Conservation (phyloP, 441 rosid genomes). For the Metrosideros polymorpha region DNA sequence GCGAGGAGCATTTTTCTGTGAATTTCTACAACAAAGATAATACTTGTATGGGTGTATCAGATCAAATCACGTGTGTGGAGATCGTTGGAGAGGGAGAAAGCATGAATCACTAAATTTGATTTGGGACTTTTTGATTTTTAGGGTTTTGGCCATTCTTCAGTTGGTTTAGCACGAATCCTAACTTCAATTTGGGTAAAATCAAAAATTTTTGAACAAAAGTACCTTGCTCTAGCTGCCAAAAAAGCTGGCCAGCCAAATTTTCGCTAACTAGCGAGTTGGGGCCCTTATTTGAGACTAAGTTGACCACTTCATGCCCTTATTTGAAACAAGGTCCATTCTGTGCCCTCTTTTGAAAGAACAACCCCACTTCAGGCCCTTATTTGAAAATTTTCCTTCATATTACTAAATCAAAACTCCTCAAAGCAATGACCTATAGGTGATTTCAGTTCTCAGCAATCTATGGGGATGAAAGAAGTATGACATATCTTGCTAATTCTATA, state of each 20-base stretch:
- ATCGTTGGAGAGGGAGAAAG: neutral
- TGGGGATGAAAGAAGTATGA: neutral
- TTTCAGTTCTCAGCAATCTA: neutral
- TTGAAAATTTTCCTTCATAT: neutral
- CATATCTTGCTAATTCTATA: neutral
- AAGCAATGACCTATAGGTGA: neutral
- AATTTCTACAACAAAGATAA: neutral
- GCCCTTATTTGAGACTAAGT: neutral
- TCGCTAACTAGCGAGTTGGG: neutral
- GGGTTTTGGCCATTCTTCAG: neutral
- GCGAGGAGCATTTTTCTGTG: neutral
- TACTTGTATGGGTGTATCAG: neutral
- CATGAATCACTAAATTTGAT: neutral
- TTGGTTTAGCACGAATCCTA: neutral
- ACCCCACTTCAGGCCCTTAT: neutral
- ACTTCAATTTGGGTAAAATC: neutral
- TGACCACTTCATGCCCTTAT: neutral
- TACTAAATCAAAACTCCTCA: neutral
- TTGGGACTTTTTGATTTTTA: neutral
- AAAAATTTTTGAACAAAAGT: neutral
- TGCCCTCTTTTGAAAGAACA: neutral
- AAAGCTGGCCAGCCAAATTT: neutral
- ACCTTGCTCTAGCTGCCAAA: neutral
- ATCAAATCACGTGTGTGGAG: neutral
- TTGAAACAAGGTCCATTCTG: neutral